Evolutionary conservation across 257 asterid species (phyloP).

Genomic region (Paulownia fortunei): DNA sequence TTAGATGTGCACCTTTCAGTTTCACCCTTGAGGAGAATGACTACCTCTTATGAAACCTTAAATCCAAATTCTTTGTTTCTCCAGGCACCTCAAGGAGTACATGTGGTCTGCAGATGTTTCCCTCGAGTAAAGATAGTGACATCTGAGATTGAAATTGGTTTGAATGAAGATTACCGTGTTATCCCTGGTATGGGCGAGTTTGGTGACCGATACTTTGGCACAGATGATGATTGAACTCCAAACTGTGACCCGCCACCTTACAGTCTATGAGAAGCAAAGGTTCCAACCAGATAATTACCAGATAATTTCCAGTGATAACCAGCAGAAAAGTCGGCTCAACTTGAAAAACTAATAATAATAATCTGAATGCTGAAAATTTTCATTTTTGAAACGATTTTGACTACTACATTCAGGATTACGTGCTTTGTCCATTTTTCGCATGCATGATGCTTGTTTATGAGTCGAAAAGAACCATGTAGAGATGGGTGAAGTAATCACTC

Average conservation of each 20-base stretch:
- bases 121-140: conserved; percentile 87
- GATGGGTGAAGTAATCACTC: not conserved
- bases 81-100: conserved; percentile 91
- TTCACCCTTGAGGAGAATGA: not conserved
- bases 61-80: conserved; percentile 7
- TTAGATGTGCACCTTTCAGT: not conserved
- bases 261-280: conserved; percentile 1
- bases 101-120: conserved; percentile 75
- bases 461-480: not conserved
- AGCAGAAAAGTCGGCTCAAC: not conserved
- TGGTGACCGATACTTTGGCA: conserved; percentile 86
- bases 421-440: not conserved
- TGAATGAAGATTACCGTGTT: conserved; percentile 75
- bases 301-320: not conserved
- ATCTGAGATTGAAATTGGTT: conserved; percentile 81
- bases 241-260: not conserved
- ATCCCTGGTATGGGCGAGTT: conserved; percentile 96
- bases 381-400: not conserved
- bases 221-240: conserved; percentile 65
- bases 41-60: not conserved
- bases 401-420: not conserved
- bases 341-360: not conserved
- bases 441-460: no score
- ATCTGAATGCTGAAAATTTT: not conserved
- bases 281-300: no score